phyloP scores from a whole-genome alignment of 257 asterid species.

The Eustoma russellianum region DNA sequence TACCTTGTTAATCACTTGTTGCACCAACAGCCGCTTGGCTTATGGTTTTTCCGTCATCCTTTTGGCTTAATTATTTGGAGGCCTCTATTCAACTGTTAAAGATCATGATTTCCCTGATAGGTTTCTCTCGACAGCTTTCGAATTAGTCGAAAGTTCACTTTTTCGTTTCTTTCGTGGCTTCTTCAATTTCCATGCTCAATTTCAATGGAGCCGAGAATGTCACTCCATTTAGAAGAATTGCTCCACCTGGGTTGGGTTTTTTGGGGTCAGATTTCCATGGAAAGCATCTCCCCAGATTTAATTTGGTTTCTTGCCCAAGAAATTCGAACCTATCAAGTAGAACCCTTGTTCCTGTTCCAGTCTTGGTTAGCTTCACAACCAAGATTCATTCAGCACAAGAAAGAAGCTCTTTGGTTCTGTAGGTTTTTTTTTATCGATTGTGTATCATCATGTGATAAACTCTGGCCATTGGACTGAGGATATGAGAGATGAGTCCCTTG shows the following conservation, averaged over 20 bases:
- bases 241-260: conserved; percentile 40
- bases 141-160: neutral
- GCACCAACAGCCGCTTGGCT: neutral
- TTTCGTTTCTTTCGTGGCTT: conserved; percentile 36
- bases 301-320: conserved; percentile 27
- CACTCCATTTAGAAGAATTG: conserved; percentile 22
- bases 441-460: conserved; percentile 84
- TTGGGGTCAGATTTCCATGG: conserved; percentile 40
- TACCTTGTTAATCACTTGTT: neutral
- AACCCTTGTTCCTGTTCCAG: conserved; percentile 60
- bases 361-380: conserved; percentile 80
- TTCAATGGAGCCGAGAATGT: conserved; percentile 42
- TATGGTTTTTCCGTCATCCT: neutral
- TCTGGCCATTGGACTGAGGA: conserved; percentile 99
- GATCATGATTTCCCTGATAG: neutral
- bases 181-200: conserved; percentile 36
- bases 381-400: conserved; percentile 88
- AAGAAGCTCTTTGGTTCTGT: conserved; percentile 94
- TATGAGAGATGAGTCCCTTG: conserved; percentile 93
- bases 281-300: conserved; percentile 26
- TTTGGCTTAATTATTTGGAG: neutral
- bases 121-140: neutral
- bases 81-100: neutral
- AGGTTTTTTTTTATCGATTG: conserved; percentile 79
- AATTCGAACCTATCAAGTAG: conserved; percentile 20